These are phyloP conservation scores for Mimosa bimucronata DNA, from an alignment of 306 rosid species.

Conservation along the genomic window DNA sequence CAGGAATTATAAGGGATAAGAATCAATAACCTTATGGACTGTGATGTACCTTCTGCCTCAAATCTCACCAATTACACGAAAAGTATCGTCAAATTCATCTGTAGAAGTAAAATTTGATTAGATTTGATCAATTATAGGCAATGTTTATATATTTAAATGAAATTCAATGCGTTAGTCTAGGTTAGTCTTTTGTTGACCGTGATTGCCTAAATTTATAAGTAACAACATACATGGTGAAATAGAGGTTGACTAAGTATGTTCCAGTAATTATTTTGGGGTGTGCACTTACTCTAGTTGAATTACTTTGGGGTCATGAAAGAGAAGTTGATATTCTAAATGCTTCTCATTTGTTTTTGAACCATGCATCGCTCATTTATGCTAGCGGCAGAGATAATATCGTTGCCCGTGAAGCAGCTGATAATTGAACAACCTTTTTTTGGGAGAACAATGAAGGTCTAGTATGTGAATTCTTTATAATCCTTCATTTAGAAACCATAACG, in stretches of 20 bases:
- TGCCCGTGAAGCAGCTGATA: not conserved
- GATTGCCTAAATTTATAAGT: too few relatives aligned
- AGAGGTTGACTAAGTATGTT: not conserved
- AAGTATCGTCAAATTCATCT: not conserved
- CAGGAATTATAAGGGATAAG: too few relatives aligned
- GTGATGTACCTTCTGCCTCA: not conserved
- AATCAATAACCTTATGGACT: not conserved
- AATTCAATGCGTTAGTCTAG: not conserved
- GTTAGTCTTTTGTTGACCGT: too few relatives aligned
- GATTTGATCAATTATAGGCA: too few relatives aligned
- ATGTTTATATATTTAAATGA: not conserved
- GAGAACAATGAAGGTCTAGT: not conserved
- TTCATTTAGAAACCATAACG: not conserved
- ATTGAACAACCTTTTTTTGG: not conserved
- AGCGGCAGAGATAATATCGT: not conserved
- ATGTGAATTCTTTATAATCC: not conserved
- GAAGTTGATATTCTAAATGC: too few relatives aligned
- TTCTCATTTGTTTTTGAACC: too few relatives aligned
- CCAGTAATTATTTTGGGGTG: not conserved
- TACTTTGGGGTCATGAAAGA: too few relatives aligned
- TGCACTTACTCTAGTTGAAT: not conserved
- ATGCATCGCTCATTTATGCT: not conserved
- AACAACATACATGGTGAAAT: too few relatives aligned
- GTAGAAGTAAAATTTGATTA: not conserved
- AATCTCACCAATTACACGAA: not conserved